phyloP scores from a whole-genome alignment of 345 rosid species.

The Bruguiera sexangula region DNA sequence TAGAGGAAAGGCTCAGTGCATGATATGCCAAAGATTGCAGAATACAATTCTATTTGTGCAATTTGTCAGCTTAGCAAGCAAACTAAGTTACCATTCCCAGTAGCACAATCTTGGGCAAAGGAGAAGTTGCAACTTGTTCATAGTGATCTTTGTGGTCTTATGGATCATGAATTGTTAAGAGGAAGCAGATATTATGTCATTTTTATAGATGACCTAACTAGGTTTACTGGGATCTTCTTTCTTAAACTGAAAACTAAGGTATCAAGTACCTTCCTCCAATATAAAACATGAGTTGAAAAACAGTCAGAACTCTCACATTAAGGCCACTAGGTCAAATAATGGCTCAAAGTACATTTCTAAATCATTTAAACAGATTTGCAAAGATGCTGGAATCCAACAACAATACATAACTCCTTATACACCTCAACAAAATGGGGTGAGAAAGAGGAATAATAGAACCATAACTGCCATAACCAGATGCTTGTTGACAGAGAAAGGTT shows the following conservation, averaged over 20 bases:
- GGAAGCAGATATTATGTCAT: constrained; percentile 4
- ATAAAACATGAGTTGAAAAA: background rate
- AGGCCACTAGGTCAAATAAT: no score
- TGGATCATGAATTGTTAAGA: background rate
- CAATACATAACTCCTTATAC: background rate
- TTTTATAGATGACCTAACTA: background rate
- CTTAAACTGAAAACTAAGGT: background rate
- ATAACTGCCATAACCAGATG: background rate
- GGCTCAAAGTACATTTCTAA: background rate
- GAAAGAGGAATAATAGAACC: background rate
- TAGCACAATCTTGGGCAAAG: fast-evolving
- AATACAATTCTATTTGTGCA: no score
- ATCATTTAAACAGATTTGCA: no score
- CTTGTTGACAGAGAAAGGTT: no score
- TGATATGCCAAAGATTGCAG: no score
- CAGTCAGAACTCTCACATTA: no score
- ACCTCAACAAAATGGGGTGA: background rate
- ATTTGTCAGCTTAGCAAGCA: background rate
- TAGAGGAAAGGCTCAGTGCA: background rate
- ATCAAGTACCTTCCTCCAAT: no score
- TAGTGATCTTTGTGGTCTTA: constrained; percentile 1
- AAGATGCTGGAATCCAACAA: background rate
- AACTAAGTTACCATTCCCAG: background rate
- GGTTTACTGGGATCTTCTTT: constrained; percentile 4
- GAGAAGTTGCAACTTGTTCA: constrained; percentile 5